phyloP scores from a whole-genome alignment of 2,329 filamentous ascomycete species.

The Aspergillus sp. region DNA sequence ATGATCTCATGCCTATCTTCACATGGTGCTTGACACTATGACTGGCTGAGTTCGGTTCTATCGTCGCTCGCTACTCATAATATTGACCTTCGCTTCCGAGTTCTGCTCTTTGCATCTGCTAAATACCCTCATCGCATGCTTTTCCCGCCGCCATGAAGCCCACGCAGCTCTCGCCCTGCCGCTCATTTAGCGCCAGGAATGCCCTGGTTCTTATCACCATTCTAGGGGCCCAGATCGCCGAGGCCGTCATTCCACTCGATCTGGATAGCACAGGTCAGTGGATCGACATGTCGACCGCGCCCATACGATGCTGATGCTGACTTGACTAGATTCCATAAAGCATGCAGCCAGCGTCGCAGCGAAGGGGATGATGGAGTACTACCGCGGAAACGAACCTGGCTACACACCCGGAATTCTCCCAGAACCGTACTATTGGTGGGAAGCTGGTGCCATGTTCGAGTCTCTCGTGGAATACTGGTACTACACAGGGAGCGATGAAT shows the following conservation, averaged over 20 bases:
- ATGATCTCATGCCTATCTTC: too few species aligned
- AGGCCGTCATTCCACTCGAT: constrained; percentile 15
- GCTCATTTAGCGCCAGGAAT: too few species aligned
- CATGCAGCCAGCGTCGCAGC: constrained; percentile 32
- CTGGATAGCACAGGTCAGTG: constrained; percentile 16
- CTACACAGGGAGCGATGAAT: constrained; percentile 19
- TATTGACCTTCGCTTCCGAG: too few species aligned
- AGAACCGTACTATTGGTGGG: constrained; percentile 31
- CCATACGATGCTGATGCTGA: neutral
- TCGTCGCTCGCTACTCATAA: too few species aligned
- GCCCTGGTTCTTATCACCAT: too few species aligned
- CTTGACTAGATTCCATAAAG: constrained; percentile 31
- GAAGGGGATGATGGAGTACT: constrained; percentile 38
- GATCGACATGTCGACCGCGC: neutral
- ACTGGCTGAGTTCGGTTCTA: too few species aligned
- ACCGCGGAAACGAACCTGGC: constrained; percentile 34
- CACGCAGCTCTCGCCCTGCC: too few species aligned
- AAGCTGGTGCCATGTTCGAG: constrained; percentile 23
- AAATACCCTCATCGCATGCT: too few species aligned
- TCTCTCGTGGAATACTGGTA: constrained; percentile 23
- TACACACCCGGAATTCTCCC: constrained; percentile 39
- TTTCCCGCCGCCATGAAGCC: too few species aligned
- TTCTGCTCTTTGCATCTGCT: too few species aligned
- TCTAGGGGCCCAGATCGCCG: too few species aligned
- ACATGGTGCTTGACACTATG: too few species aligned